Percentiles rank a stretch among this genome's conserved stretches.
These are phyloP conservation scores for Pichia scutulata DNA, from an alignment of 805 yeast genomes.

Conservation along the genomic window DNA sequence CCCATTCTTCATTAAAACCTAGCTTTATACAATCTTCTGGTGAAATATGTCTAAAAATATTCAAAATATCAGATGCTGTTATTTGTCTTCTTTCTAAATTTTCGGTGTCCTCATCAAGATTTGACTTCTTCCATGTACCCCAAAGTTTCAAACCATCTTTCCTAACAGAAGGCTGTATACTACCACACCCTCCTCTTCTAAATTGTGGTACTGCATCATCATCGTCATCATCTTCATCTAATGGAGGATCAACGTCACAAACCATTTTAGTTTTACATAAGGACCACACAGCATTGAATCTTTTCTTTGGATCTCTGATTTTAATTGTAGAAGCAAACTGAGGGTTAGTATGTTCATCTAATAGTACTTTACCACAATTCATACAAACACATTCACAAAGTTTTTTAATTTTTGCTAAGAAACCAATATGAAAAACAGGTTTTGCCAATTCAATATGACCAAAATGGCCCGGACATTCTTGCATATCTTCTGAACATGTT, in stretches of 20 bases:
- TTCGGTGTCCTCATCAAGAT: constrained; percentile 67
- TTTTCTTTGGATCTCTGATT: constrained; percentile 88
- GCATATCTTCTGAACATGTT: constrained; percentile 99
- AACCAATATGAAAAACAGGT: constrained; percentile 97
- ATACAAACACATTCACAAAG: constrained; percentile 95
- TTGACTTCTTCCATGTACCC: constrained; percentile 96
- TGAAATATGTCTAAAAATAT: constrained; percentile 86
- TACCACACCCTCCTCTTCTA: constrained; percentile 95
- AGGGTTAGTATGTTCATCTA: constrained; percentile 71
- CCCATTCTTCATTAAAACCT: constrained; percentile 92
- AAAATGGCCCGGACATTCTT: constrained; percentile 98
- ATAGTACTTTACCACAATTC: constrained; percentile 93
- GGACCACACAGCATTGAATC: constrained; percentile 96
- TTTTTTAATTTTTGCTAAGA: constrained; percentile 87
- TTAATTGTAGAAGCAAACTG: constrained; percentile 81
- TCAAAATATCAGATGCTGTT: constrained; percentile 81
- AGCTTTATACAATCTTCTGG: constrained; percentile 71
- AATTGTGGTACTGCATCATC: constrained; percentile 34
- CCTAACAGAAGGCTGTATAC: constrained; percentile 90
- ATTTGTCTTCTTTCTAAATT: constrained; percentile 89
- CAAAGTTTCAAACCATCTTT: constrained; percentile 91
- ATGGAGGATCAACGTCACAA: constrained; percentile 87
- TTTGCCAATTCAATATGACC: constrained; percentile 98
- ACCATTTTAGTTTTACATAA: constrained; percentile 86
- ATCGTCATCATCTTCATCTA: constrained; percentile 42